A percentile compares a stretch with the other conserved stretches of the same genome.
Evolutionary conservation across 176 grass and related monocot species (phyloP).

Genomic region (Rhipidocladum racemiflorum): DNA sequence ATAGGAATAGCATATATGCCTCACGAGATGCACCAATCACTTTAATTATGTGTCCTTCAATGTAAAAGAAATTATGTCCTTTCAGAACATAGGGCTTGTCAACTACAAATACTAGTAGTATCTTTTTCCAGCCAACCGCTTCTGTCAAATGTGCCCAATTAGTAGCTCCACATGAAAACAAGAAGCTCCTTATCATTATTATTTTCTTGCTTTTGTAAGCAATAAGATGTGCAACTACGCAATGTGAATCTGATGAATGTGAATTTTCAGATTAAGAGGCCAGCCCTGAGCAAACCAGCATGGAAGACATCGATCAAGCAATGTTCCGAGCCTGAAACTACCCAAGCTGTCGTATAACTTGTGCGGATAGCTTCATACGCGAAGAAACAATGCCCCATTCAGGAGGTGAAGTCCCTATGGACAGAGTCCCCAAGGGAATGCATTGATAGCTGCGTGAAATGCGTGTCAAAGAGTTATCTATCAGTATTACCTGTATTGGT

Average conservation of each 20-base stretch:
- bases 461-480: not conserved
- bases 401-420: not conserved
- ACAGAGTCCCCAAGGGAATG: not conserved
- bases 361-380: not conserved
- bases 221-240: not conserved
- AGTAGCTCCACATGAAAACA: not conserved
- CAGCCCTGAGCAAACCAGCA: not conserved
- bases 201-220: not conserved
- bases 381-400: not conserved
- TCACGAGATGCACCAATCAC: not conserved
- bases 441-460: not conserved
- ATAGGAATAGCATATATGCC: not conserved
- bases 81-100: not conserved
- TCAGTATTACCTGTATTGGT: not conserved
- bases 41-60: not conserved
- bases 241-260: not conserved
- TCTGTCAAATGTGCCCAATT: not conserved
- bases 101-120: not conserved
- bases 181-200: not conserved
- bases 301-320: not conserved
- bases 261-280: not conserved
- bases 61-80: not conserved
- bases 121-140: conserved; percentile 7
- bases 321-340: not conserved
- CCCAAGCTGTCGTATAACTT: not conserved